Evolutionary conservation across 768 basidiomycete species (phyloP), one percentile per base, ranked within the genome.

Genomic region (Paxillus involutus): DNA sequence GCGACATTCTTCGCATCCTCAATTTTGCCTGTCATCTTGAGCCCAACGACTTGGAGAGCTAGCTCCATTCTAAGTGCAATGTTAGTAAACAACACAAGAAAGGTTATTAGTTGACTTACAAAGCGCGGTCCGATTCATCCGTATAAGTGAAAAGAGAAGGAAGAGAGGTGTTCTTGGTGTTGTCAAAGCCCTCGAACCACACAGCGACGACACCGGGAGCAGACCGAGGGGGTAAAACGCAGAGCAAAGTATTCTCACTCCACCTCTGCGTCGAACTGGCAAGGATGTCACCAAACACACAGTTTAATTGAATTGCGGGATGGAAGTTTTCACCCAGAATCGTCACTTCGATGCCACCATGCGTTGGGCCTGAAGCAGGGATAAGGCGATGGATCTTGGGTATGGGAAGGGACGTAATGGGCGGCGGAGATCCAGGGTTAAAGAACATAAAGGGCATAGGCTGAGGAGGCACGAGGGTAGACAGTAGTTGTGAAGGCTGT

Each of bases 11-110:
- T 88, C 3, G 94, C 94, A 50, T 94, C 91, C 62, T 95, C 93
- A 29, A 96, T 86, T 64, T 94, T 90, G 45, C 94, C 94, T 0
- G 94, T 96, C 91, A 97, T 95, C 76, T 96, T 94, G 58, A 97
- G 75, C 0, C 95, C 95, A 16, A 98, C 94, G 13, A 96, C 93
- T 65, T 96, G 94, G 4, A 98, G 77, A 48, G 94, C 94, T 50
- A 97, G 82, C 69, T 96, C 95, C 92, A 98, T 95, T 59, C 92
- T 95, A 61, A 29, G 62, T 57, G 54, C 36, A 17, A 53, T 47
- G 44, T 58, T 49, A 60, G 39, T 65, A 58, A 50, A 51, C 24
- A 17, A 51, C 51, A 39, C 24, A 24, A 57, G 37, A 42, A 43
- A 44, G 21, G 19, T 49, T 49, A 48, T 26, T 33, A 13, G 54